A percentile compares a stretch with the other conserved stretches of the same genome.
Evolutionary conservation across 495 filamentous ascomycete species (phyloP).

Genomic region (Aspergillus conjunctus): DNA sequence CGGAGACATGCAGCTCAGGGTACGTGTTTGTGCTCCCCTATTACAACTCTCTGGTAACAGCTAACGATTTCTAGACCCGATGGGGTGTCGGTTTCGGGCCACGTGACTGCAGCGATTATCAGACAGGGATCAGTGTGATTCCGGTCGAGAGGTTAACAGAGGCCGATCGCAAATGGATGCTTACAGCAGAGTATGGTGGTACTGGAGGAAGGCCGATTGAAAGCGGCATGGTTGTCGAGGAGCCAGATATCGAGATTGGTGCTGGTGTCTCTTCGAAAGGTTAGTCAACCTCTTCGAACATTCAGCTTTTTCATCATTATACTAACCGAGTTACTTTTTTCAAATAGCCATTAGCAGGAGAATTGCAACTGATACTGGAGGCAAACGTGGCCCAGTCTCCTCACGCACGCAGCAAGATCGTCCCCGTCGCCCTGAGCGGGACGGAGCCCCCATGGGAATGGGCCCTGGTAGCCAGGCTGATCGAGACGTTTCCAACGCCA

Average conservation of each 20-base stretch:
- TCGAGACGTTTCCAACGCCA: constrained; percentile 45
- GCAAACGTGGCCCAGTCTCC: constrained; percentile 72
- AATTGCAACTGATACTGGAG: constrained; percentile 75
- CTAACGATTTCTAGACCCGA: constrained; percentile 65
- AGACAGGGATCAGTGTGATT: constrained; percentile 88
- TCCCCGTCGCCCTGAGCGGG: constrained; percentile 44
- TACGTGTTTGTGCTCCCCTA: constrained; percentile 46
- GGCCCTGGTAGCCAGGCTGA: constrained; percentile 28
- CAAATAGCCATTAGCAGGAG: constrained; percentile 74
- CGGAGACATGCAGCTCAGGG: constrained; percentile 74
- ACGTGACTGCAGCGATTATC: constrained; percentile 95
- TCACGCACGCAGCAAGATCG: constrained; percentile 56
- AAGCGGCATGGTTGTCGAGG: constrained; percentile 85
- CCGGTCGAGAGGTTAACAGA: constrained; percentile 91
- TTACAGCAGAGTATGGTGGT: constrained; percentile 90
- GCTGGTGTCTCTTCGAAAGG: constrained; percentile 94
- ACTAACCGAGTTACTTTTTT: neutral
- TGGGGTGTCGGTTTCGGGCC: constrained; percentile 99
- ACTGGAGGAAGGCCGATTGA: constrained; percentile 83
- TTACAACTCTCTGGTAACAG: neutral
- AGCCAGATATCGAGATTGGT: constrained; percentile 98
- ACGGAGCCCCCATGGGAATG: constrained; percentile 27
- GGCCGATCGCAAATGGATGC: constrained; percentile 96
- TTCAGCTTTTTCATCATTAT: neutral
- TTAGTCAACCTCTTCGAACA: constrained; percentile 25